Conservation (phyloP, 805 yeast species). For the Kurtzmaniella cleridarum region DNA sequence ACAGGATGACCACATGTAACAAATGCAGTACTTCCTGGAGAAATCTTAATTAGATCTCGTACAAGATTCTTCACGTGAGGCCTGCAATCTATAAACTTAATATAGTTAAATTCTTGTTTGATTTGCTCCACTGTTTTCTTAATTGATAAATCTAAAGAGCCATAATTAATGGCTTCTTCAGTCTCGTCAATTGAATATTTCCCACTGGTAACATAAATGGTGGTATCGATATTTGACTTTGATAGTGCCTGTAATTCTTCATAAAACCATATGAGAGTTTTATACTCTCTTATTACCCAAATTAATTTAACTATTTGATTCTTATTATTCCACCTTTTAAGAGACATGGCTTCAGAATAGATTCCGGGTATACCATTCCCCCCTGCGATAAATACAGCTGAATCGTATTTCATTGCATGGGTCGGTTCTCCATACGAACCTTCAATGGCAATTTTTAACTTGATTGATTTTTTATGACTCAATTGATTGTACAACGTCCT, state of each 20-base stretch:
- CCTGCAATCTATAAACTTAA: constrained; percentile 43
- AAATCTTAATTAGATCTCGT: constrained; percentile 26
- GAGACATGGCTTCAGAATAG: constrained; percentile 33
- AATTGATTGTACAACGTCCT: constrained; percentile 20
- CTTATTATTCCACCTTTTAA: constrained; percentile 1
- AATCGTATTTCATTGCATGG: constrained; percentile 44
- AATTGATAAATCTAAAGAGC: neutral
- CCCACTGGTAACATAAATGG: constrained; percentile 34
- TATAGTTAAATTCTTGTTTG: constrained; percentile 23
- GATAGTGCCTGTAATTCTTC: constrained; percentile 29
- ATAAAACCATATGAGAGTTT: constrained; percentile 35
- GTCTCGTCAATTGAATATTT: neutral
- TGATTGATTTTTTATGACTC: constrained; percentile 11
- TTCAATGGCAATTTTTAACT: constrained; percentile 45
- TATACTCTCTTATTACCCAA: constrained; percentile 53
- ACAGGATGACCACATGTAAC: constrained; percentile 46
- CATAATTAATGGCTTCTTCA: neutral
- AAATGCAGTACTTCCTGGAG: constrained; percentile 39
- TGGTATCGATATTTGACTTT: constrained; percentile 27
- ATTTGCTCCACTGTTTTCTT: constrained; percentile 1
- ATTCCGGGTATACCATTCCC: constrained; percentile 64
- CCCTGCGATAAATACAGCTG: constrained; percentile 52
- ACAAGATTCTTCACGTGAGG: constrained; percentile 33
- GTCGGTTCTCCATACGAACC: constrained; percentile 54
- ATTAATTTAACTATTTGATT: constrained; percentile 34